Evolutionary conservation across 441 rosid species (phyloP), one percentile per base, ranked within the genome.

Genomic region (Gossypium armourianum): DNA sequence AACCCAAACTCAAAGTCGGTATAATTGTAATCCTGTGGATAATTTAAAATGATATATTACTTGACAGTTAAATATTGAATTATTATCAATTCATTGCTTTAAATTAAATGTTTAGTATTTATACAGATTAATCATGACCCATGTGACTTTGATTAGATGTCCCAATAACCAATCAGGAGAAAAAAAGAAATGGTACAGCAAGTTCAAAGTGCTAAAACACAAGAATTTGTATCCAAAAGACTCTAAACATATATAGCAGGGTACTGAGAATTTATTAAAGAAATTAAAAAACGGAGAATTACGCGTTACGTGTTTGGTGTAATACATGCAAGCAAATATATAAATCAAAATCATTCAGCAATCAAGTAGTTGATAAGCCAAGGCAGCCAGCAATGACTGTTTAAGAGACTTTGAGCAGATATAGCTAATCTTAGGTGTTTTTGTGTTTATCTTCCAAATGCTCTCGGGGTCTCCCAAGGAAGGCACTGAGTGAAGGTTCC

Each of bases 301-400:
- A 72, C 49, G 75, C 79, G 78, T 72, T 76, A 68, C 72, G 76
- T 73, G 84, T 80, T 69, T 17, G 72, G 78, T 28, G 78, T 40
- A 70, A 19, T 62, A 13, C 71, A 76, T 74, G 74, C 75, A 58
- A 4, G 40, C 43, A 29, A 2, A 1, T 23, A 21, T 23, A 29
- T 21, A 47, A 47, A 47, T 47, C 32, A 28, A 28, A 28, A 28
- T 28, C 29, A 58, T 7, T 55, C 28, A 55, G 59, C 62, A 56
- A 7, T 9, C 47, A 73, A 53, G 45, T 4, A 29, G 7, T 29
- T 29, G 36, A 29, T 29, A 29, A 29, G 1, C 36, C 72, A 78
- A 15, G 19, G 36, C 55, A 52, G 59, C 59, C 59, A 20, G 36
- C 58, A 52, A 10, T 68, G 64, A 47, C 24, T 73, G 68, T 45